Base-by-base conservation (phyloP, 805 yeast species). In the Sugiyamaella smithiae region DNA sequence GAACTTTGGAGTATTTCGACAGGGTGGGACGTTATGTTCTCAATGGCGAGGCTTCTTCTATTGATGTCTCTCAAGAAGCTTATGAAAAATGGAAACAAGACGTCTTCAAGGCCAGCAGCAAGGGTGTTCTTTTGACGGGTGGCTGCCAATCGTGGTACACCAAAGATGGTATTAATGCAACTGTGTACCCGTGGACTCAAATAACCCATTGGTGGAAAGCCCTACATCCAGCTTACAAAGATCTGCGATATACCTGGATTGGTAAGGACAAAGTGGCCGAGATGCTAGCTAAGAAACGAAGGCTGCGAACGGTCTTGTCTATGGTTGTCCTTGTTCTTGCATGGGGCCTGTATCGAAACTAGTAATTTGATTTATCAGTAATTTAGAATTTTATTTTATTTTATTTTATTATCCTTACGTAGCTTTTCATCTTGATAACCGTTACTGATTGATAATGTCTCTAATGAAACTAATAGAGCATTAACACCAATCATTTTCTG, bases 91-190 rank as follows among this genome's bases (percentile, higher is more conserved):
- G 57, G 57, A 43, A 38, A n/a, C 19, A 24, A 2, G 33, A 29
- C 11, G 26, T 54, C n/a, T 40, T 45, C 9, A 40, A 35, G 1
- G 46, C 51, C 20, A 46, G 51, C 23, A 25, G 33, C 6, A 31
- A 46, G 31, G 42, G 48, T 1, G 50, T 54, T 14, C 31, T 52
- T 4, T 41, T 43, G 2, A 25, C 32, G 31, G 57, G 57, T 9
- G 57, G 57, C 2, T 54, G 57, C 23, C 35, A 29, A 19, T 54
- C 57, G 3, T 54, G 57, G 57, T 54, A 54, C 25, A 37, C 43
- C 6, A 24, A 41, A 5, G 48, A 46, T 8, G 56, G 51, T 7
- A 28, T 43, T 24, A 54, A 54, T 38, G 45, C 46, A 14, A 31
- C 51, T 11, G 42, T 55, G 5, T 54, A 52, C 25, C 57, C 57